Evolutionary conservation across 345 rosid genomes (phyloP).

Genomic region (Reutealis trisperma): DNA sequence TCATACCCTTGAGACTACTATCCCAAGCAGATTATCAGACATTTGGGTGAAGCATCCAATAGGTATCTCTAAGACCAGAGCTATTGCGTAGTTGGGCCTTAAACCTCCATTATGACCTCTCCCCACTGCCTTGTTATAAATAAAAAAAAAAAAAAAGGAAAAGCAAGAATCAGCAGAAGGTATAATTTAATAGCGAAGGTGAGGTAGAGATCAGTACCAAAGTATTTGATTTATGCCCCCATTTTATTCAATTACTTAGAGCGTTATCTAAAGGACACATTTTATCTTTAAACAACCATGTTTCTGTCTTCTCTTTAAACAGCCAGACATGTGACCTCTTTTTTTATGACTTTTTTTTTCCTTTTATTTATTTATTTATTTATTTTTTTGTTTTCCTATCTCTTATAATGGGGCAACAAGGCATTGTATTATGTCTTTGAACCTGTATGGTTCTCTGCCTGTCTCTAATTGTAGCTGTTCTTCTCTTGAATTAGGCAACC

Average conservation of each 20-base stretch:
- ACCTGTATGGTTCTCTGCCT: not conserved
- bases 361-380: too few relatives aligned
- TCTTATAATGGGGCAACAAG: not conserved
- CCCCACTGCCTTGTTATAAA: too few relatives aligned
- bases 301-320: not conserved
- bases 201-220: not conserved
- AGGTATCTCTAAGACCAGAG: not conserved
- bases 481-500: slow-evolving; percentile 69
- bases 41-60: too few relatives aligned
- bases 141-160: too few relatives aligned
- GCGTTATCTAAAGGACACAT: not conserved
- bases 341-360: not conserved
- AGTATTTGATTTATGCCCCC: not conserved
- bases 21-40: too few relatives aligned
- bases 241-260: not conserved
- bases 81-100: not conserved
- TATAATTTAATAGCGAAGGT: not conserved
- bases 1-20: not conserved
- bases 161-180: not conserved
- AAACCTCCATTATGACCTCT: not conserved
- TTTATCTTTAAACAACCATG: slow-evolving; percentile 1
- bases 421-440: not conserved
- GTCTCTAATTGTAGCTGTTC: slow-evolving; percentile 26
- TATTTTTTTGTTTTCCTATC: not conserved
- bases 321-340: too few relatives aligned